These are phyloP conservation scores for Phytophthora cryptogea DNA, from an alignment of 352 stramenopile genomes.

Conservation along the genomic window DNA sequence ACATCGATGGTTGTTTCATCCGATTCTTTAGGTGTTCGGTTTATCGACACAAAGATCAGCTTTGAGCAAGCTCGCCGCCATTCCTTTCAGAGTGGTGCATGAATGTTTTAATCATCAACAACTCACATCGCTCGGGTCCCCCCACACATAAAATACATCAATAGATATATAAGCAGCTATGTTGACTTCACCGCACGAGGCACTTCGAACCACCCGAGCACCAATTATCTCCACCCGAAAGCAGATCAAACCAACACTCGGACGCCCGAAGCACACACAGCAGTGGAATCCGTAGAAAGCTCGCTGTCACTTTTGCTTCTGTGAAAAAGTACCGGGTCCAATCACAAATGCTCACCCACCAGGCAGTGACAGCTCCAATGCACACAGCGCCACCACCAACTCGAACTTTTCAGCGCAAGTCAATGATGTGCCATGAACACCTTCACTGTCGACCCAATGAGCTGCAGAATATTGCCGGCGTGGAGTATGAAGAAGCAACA, in stretches of 20 bases:
- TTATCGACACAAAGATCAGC: slow-evolving; percentile 61
- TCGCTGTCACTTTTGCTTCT: slow-evolving; percentile 86
- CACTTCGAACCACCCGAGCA: background rate
- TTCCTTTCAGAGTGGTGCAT: slow-evolving; percentile 87
- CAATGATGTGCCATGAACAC: slow-evolving; percentile 24
- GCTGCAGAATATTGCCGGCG: slow-evolving; percentile 83
- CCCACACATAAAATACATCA: slow-evolving; percentile 27
- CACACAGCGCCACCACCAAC: slow-evolving; percentile 15
- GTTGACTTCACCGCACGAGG: slow-evolving; percentile 71
- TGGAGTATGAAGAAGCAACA: slow-evolving; percentile 88
- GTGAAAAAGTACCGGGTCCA: slow-evolving; percentile 87
- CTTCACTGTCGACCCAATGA: slow-evolving; percentile 32
- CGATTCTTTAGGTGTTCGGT: slow-evolving; percentile 60
- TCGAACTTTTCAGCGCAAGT: slow-evolving; percentile 87
- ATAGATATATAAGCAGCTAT: slow-evolving; percentile 77
- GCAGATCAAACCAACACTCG: slow-evolving; percentile 19
- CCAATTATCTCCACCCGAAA: slow-evolving; percentile 19
- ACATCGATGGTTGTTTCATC: slow-evolving; percentile 60
- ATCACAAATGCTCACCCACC: slow-evolving; percentile 71
- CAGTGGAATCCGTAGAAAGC: slow-evolving; percentile 87
- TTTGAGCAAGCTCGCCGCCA: slow-evolving; percentile 29
- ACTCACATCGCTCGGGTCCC: slow-evolving; percentile 7
- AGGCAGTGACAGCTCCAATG: slow-evolving; percentile 20
- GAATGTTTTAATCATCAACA: slow-evolving; percentile 88
- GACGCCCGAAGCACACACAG: slow-evolving; percentile 27